phyloP scores from a whole-genome alignment of 1,284 basidiomycete genomes.

The Cutaneotrichosporon sp. region DNA sequence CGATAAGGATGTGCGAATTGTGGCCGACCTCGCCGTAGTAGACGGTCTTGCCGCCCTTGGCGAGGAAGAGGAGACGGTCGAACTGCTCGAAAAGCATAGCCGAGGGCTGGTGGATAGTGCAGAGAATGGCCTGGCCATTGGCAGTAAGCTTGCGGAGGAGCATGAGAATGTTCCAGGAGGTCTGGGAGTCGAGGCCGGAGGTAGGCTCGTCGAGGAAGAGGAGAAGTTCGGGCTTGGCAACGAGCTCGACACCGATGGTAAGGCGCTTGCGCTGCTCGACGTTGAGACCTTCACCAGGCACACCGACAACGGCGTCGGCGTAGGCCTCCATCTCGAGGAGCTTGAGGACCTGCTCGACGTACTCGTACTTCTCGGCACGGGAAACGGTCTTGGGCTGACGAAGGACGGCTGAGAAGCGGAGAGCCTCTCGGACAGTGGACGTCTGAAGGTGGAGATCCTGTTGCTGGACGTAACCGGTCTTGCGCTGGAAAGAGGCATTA shows the following conservation, averaged over 20 bases:
- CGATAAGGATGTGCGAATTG: constrained; percentile 48
- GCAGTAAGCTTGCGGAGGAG: constrained; percentile 29
- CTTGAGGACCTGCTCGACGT: constrained; percentile 48
- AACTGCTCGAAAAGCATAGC: constrained; percentile 46
- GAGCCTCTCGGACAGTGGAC: constrained; percentile 72
- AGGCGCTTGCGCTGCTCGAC: constrained; percentile 44
- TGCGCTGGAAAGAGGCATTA: constrained; percentile 62
- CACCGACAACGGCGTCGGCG: constrained; percentile 42
- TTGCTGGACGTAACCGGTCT: constrained; percentile 68
- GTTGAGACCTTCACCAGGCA: constrained; percentile 47
- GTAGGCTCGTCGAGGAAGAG: constrained; percentile 51
- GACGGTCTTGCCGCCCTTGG: constrained; percentile 43
- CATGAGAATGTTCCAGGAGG: constrained; percentile 22
- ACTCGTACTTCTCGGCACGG: constrained; percentile 38
- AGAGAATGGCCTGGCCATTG: constrained; percentile 67
- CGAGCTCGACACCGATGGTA: constrained; percentile 65
- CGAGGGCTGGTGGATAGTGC: constrained; percentile 51
- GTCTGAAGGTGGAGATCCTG: constrained; percentile 70
- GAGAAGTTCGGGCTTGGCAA: constrained; percentile 44
- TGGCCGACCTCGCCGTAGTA: constrained; percentile 30
- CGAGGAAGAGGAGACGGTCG: constrained; percentile 41
- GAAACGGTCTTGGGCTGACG: constrained; percentile 68
- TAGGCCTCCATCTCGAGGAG: constrained; percentile 24
- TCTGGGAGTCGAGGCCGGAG: constrained; percentile 27
- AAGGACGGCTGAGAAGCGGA: constrained; percentile 73